A percentile compares a stretch with the other conserved stretches of the same genome.
Conservation (phyloP, 2,329 filamentous ascomycete genomes). For the Mycosphaerelloides madeirae region DNA sequence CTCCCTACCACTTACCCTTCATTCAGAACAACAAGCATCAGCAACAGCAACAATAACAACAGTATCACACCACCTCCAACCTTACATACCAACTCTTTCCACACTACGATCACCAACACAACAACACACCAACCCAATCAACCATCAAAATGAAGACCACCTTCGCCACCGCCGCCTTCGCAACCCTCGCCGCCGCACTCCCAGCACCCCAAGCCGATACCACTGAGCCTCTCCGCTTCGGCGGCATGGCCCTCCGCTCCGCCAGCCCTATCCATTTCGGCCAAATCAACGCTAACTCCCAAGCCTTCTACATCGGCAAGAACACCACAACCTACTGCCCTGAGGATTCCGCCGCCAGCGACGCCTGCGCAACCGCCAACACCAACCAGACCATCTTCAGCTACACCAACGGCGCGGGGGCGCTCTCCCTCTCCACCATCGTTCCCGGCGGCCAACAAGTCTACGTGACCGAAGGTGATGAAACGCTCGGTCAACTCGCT, state of each 20-base stretch:
- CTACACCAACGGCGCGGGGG: constrained; percentile 18
- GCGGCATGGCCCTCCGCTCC: constrained; percentile 19
- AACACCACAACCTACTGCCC: constrained; percentile 29
- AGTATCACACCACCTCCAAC: too few relatives aligned
- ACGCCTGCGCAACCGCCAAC: constrained; percentile 12
- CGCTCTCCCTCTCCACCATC: constrained; percentile 17
- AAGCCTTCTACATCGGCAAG: constrained; percentile 28
- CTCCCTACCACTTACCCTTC: too few relatives aligned
- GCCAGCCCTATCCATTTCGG: constrained; percentile 24
- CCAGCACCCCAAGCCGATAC: constrained; percentile 9
- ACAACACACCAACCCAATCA: neutral
- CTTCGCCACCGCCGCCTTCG: constrained; percentile 16
- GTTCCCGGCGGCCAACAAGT: constrained; percentile 30
- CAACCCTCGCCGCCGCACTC: constrained; percentile 17
- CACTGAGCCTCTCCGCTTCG: constrained; percentile 12
- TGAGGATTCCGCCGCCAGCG: constrained; percentile 5
- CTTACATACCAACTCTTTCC: too few relatives aligned
- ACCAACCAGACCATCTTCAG: constrained; percentile 22
- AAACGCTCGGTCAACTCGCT: constrained; percentile 4
- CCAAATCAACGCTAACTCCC: constrained; percentile 22
- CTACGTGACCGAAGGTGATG: constrained; percentile 26
- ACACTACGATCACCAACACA: constrained; percentile 1
- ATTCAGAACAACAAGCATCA: too few relatives aligned
- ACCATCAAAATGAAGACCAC: constrained; percentile 26
- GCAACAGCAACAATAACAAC: too few relatives aligned